Evolutionary conservation across 208 protist genomes (phyloP), one percentile per base, ranked within the genome.

Genomic region (Eutreptiella sp.): DNA sequence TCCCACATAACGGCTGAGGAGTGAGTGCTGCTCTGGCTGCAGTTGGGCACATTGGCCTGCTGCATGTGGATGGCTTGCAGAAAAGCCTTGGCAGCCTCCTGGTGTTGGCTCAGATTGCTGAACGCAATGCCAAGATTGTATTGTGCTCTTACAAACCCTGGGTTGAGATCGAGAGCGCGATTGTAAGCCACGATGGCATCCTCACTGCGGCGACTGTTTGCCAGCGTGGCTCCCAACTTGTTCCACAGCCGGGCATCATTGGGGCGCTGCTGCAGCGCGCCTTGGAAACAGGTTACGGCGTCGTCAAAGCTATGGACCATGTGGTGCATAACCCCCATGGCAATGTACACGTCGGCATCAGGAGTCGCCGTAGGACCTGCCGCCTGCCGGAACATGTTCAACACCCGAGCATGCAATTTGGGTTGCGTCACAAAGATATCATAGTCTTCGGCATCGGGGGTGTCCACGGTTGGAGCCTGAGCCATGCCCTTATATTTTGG

Each of bases 111-210:
- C 65, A 88, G 70, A 53, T 92, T 92, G 38, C 71, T 85, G 70
- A 84, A 83, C 38, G 81, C 76, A 1, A 92, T 76, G 4, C 79
- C 86, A 71, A 92, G 76, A 70, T 92, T 92, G 76, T 88, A 89
- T 73, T 85, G 84, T 4, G 75, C 79, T 1, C 86, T 70, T 41
- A 90, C 83, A 63, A 86, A 90, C 38, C 79, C 80, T 9, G 86
- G 86, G 66, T 87, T 89, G 60, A 92, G 80, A 64, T 88, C 82
- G 19, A 92, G 76, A 7, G 86, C 83, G 27, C 60, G 69, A 38
- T 81, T 81, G 73, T 92, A 92, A 27, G 84, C 84, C 36, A 81
- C 79, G 26, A 92, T 66, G 1, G 86, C 86, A 47, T 88, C 75
- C 16, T 79, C 66, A 4, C 77, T 65, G 34, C 73, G 62, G 61